A percentile compares a stretch with the other conserved stretches of the same genome.
phyloP scores from a whole-genome alignment of 345 rosid genomes.

The Rhodomyrtus tomentosa region DNA sequence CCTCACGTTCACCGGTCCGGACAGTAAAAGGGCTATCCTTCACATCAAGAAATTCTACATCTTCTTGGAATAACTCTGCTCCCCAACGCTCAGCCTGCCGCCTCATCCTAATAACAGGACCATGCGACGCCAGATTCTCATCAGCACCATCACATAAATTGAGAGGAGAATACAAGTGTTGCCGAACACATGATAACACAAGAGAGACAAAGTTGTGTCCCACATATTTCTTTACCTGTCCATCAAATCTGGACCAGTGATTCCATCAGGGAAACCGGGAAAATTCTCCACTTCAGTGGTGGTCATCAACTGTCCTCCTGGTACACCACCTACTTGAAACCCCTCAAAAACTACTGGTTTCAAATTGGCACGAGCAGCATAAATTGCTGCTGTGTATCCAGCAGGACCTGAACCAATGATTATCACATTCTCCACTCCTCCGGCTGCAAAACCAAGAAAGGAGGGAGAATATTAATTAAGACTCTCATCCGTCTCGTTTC shows the following conservation, averaged over 20 bases:
- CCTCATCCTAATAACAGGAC: conserved; percentile 53
- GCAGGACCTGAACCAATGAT: conserved; percentile 98
- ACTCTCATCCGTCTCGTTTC: not conserved
- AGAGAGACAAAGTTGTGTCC: not conserved
- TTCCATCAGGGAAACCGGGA: conserved; percentile 97
- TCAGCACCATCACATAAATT: not conserved
- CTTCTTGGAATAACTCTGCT: conserved; percentile 87
- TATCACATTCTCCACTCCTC: conserved; percentile 75
- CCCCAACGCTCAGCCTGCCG: conserved; percentile 99
- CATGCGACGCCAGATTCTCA: not conserved
- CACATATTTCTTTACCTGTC: conserved; percentile 39
- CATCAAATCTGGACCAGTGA: conserved; percentile 98
- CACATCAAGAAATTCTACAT: conserved; percentile 69
- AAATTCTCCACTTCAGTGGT: conserved; percentile 98
- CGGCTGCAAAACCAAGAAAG: conserved; percentile 28
- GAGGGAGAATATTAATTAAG: not conserved
- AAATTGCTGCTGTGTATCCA: conserved; percentile 93
- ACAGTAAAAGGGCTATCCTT: conserved; percentile 67
- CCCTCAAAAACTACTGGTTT: conserved; percentile 97
- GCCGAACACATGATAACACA: not conserved
- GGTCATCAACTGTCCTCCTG: conserved; percentile 98
- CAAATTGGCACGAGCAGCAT: conserved; percentile 98
- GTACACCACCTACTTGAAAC: conserved; percentile 93
- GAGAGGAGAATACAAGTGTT: not conserved
- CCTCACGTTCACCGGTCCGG: conserved; percentile 81